Evolutionary conservation across 805 yeast genomes (phyloP), one percentile per base, ranked within the genome.

Genomic region (Yamadazyma sp.): DNA sequence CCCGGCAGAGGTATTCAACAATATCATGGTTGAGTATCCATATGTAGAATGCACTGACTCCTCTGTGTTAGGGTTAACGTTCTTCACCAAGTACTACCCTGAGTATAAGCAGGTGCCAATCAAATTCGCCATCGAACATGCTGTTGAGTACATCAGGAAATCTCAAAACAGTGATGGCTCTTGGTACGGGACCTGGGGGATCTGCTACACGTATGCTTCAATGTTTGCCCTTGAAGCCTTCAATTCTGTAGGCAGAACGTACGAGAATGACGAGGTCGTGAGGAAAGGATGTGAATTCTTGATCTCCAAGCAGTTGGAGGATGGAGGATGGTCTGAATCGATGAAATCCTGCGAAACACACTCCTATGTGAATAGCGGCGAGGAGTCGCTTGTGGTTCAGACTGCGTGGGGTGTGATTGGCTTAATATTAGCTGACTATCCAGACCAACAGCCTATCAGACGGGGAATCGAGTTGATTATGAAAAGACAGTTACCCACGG

Each of bases 181-280:
- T 10, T 93, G 98, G 98, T 95, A 90, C 58, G 99, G 99, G 1
- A 80, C 88, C 27, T 93, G 99, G 99, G 99, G 99, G 24, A 82
- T 93, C 4, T 93, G 99, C 57, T 89, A 73, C 56, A 86, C 96
- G 0, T 93, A 93, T 60, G 98, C 98, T 0, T 85, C 89, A 2
- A 93, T 93, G 99, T 93, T 93, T 75, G 99, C 99, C 0, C 61
- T 93, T 19, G 99, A 93, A 51, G 98, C 98, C 0, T 70, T 93
- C 33, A 68, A 78, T 18, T 77, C 91, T 3, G 82, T 83, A 18
- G 86, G 81, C 1, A 73, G 73, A 40, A 64, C 53, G 2, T 91
- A 89, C 56, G 53, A 53, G 1, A 87, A 82, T 50, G 77, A 83
- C 26, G 75, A 67, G 5, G 59, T 64, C 2, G 95, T 87, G 5